Evolutionary conservation across 192 early-diverging fungal genomes (phyloP).

Genomic region (Backusella luteola): DNA sequence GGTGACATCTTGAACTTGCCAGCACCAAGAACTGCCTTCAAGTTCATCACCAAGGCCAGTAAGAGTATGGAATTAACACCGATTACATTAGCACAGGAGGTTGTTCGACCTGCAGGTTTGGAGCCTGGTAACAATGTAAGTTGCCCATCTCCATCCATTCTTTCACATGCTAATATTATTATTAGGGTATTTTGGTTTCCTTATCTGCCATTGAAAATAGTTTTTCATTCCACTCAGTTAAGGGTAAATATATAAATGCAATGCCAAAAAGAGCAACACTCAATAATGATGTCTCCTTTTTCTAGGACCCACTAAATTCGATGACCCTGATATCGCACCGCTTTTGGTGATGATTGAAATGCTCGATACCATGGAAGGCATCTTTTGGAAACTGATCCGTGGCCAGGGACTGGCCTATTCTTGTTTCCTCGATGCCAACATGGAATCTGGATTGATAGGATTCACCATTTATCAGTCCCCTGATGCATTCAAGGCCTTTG

Average conservation of each 20-base stretch:
- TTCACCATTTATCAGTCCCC: constrained; percentile 54
- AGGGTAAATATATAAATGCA: constrained; percentile 22
- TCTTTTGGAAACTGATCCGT: constrained; percentile 63
- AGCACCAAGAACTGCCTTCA: constrained; percentile 42
- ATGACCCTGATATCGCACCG: constrained; percentile 53
- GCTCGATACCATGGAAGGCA: constrained; percentile 55
- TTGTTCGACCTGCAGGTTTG: constrained; percentile 16
- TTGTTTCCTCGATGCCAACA: constrained; percentile 40
- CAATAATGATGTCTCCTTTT: neutral
- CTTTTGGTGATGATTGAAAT: constrained; percentile 54
- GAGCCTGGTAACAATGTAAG: constrained; percentile 28
- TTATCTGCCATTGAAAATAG: constrained; percentile 58
- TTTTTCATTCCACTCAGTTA: constrained; percentile 47
- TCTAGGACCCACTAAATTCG: constrained; percentile 41
- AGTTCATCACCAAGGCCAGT: constrained; percentile 8
- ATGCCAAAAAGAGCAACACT: neutral
- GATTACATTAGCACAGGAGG: constrained; percentile 24
- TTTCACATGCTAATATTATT: neutral
- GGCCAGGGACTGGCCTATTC: constrained; percentile 58
- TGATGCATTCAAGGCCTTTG: constrained; percentile 51
- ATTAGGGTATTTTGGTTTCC: constrained; percentile 46
- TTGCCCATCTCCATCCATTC: neutral
- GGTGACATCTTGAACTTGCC: constrained; percentile 51
- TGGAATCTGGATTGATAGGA: constrained; percentile 46
- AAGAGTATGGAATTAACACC: neutral